A percentile compares a stretch with the other conserved stretches of the same genome.
phyloP scores from a whole-genome alignment of 2,329 filamentous ascomycete species.

The Claviceps purpurea region DNA sequence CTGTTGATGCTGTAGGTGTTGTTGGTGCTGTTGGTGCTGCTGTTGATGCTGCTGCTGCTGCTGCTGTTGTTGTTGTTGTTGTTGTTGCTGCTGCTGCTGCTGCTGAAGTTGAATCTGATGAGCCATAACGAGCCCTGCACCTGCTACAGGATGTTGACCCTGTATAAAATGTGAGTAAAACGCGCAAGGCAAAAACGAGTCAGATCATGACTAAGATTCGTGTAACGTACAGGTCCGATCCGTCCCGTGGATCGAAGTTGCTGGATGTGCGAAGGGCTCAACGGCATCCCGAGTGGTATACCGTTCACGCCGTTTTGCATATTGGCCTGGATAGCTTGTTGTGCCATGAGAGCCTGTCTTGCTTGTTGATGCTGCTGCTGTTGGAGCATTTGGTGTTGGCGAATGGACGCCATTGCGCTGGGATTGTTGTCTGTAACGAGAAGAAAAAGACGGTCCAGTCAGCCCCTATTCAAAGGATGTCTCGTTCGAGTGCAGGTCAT shows the following conservation, averaged over 20 bases:
- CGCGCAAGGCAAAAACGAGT: neutral
- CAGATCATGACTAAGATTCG: neutral
- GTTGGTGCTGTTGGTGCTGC: slow-evolving; percentile 7
- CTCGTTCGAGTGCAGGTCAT: no score
- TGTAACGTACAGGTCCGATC: slow-evolving; percentile 26
- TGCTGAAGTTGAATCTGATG: slow-evolving; percentile 37
- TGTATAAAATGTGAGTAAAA: slow-evolving; percentile 6
- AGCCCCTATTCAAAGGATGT: neutral
- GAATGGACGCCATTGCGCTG: slow-evolving; percentile 26
- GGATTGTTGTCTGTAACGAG: slow-evolving; percentile 21
- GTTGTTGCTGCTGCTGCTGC: slow-evolving; percentile 29
- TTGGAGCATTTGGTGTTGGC: slow-evolving; percentile 44
- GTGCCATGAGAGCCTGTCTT: slow-evolving; percentile 39
- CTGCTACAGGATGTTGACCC: slow-evolving; percentile 18
- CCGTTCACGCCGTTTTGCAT: slow-evolving; percentile 30
- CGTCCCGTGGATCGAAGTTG: slow-evolving; percentile 31
- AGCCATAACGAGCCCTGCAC: slow-evolving; percentile 26
- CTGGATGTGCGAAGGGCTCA: slow-evolving; percentile 36
- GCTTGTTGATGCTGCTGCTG: slow-evolving; percentile 42
- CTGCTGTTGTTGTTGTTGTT: slow-evolving; percentile 22
- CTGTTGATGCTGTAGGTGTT: slow-evolving; percentile 24
- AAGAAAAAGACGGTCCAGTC: slow-evolving; percentile 1
- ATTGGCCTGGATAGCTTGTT: slow-evolving; percentile 39
- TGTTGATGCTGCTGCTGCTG: slow-evolving; percentile 23
- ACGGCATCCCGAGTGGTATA: slow-evolving; percentile 40